These are phyloP conservation scores for Sanghuangporus weigelae DNA, from an alignment of 1,284 basidiomycete species.

Conservation along the genomic window DNA sequence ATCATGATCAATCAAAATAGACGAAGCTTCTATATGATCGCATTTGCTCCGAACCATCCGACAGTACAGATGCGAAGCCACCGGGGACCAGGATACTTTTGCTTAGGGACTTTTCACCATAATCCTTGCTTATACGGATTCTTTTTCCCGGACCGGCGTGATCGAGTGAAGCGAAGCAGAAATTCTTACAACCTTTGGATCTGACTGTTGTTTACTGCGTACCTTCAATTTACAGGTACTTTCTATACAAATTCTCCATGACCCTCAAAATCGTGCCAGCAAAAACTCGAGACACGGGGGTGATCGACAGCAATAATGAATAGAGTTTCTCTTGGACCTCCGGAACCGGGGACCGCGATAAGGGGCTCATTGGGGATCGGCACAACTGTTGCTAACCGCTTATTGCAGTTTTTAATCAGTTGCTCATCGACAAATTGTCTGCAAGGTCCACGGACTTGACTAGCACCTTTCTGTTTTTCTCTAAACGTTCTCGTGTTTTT, in stretches of 20 bases:
- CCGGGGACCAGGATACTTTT: not conserved
- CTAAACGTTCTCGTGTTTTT: not conserved
- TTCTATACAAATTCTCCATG: not conserved
- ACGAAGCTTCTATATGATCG: not conserved
- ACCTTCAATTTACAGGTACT: no score
- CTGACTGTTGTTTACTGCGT: not conserved
- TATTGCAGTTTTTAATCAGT: conserved; percentile 8
- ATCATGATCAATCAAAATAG: not conserved
- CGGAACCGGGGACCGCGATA: not conserved
- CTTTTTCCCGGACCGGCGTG: not conserved
- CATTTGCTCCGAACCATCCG: not conserved
- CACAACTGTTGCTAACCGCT: conserved; percentile 5
- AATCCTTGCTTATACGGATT: not conserved
- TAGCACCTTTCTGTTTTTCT: not conserved
- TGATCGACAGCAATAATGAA: conserved; percentile 4
- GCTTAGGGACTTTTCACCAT: not conserved
- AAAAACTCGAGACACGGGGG: not conserved
- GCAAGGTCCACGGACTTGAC: conserved; percentile 7
- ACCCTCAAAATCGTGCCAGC: not conserved
- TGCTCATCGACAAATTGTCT: not conserved
- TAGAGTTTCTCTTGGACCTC: not conserved
- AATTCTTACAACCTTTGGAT: not conserved
- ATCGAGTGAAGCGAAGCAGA: not conserved
- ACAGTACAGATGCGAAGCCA: not conserved
- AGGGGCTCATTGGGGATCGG: not conserved